A percentile compares a stretch with the other conserved stretches of the same genome.
phyloP scores from a whole-genome alignment of 257 asterid species.

The Fraxinus americana region DNA sequence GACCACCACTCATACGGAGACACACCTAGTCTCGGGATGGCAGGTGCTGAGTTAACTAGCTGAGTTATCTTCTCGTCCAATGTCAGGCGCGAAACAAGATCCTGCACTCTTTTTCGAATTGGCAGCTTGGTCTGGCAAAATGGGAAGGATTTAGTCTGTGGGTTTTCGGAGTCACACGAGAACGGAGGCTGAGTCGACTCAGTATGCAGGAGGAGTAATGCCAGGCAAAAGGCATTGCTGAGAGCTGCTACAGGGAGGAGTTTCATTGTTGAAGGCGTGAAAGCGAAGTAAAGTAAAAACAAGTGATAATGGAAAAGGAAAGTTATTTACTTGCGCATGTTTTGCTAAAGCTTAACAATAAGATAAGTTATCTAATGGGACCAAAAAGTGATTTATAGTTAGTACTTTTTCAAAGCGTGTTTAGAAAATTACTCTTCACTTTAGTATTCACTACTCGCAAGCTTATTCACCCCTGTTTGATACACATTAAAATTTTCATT shows the following conservation, averaged over 20 bases:
- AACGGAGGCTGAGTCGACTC: conserved; percentile 59
- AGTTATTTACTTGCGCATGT: not conserved
- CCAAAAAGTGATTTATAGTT: no score
- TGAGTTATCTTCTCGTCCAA: conserved; percentile 82
- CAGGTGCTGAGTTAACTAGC: conserved; percentile 74
- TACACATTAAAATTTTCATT: no score
- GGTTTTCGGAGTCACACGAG: conserved; percentile 55
- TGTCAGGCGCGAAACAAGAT: conserved; percentile 75
- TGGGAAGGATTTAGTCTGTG: conserved; percentile 40
- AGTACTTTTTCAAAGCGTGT: no score
- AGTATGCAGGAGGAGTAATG: conserved; percentile 13
- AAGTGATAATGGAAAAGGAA: not conserved
- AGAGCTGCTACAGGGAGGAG: conserved; percentile 20
- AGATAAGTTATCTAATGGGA: no score
- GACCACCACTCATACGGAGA: conserved; percentile 96
- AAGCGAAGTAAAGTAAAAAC: not conserved
- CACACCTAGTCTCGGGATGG: conserved; percentile 69
- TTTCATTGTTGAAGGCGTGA: conserved; percentile 35
- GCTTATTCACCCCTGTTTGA: no score
- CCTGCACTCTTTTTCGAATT: conserved; percentile 49
- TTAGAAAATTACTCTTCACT: no score
- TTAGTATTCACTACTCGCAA: no score
- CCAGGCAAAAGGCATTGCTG: conserved; percentile 17
- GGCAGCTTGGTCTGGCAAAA: conserved; percentile 66
- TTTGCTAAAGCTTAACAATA: no score